Evolutionary conservation across 305 asterid genomes (phyloP).

Genomic region (Solanum chacoense): DNA sequence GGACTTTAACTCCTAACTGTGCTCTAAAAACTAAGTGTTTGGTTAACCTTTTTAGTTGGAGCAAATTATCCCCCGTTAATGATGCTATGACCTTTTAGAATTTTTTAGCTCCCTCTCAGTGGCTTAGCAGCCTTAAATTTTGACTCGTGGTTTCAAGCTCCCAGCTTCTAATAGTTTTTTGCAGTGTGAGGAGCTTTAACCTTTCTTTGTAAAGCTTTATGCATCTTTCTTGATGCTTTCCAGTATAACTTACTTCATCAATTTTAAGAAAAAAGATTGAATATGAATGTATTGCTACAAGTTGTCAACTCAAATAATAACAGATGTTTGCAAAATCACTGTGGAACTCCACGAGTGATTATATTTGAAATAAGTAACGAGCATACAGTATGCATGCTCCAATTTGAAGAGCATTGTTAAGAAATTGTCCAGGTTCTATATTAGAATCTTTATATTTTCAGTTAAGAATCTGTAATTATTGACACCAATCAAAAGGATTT

Average conservation of each 20-base stretch:
- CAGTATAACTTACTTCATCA: neutral
- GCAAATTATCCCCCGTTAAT: neutral
- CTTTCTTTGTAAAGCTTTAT: neutral
- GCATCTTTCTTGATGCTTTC: neutral
- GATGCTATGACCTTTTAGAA: neutral
- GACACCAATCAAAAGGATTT: neutral
- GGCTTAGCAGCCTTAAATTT: neutral
- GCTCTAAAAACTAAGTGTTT: neutral
- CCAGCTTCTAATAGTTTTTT: neutral
- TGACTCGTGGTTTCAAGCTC: neutral
- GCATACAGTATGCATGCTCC: neutral
- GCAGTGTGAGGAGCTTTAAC: neutral
- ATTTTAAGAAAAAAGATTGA: neutral
- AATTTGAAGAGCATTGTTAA: neutral
- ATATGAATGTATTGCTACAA: neutral
- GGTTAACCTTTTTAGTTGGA: neutral
- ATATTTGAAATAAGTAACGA: neutral
- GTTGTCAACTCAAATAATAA: neutral
- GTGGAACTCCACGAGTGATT: neutral
- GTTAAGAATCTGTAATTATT: neutral
- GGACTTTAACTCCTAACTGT: neutral
- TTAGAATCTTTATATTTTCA: neutral
- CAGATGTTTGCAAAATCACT: neutral
- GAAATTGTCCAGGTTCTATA: neutral
- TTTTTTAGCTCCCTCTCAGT: neutral